Percentiles rank a stretch among this genome's conserved stretches.
Evolutionary conservation across 306 rosid genomes (phyloP).

Genomic region (Ormosia semicastrata): DNA sequence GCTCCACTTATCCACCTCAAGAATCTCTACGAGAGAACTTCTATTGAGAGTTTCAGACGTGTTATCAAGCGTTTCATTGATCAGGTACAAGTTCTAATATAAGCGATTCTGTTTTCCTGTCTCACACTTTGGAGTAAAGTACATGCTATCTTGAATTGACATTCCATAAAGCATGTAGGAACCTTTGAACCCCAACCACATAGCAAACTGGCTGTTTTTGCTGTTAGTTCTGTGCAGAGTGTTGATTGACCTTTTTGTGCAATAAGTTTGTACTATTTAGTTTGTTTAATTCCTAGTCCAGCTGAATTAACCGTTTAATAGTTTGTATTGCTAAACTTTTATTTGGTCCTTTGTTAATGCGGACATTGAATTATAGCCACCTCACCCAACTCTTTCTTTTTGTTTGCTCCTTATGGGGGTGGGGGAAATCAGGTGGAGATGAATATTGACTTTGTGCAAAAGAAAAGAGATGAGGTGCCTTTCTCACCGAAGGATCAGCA

Average conservation of each 20-base stretch:
- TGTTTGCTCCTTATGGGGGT: background rate
- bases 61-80: conserved; percentile 76
- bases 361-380: background rate
- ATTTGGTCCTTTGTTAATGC: conserved; percentile 4
- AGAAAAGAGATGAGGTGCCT: conserved; percentile 75
- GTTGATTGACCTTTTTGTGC: background rate
- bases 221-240: background rate
- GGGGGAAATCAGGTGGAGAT: conserved; percentile 68
- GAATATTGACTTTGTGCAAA: conserved; percentile 69
- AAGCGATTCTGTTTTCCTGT: background rate
- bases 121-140: background rate
- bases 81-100: conserved; percentile 59
- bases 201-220: background rate
- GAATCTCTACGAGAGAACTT: conserved; percentile 64
- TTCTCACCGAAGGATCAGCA: conserved; percentile 86
- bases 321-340: background rate
- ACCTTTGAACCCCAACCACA: background rate
- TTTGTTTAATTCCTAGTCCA: background rate
- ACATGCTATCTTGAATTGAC: background rate
- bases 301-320: conserved; percentile 10
- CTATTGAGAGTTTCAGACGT: conserved; percentile 69
- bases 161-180: background rate
- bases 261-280: background rate
- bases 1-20: conserved; percentile 69
- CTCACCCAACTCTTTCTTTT: conserved; percentile 1